Percentiles rank a stretch among this genome's conserved stretches.
Conservation (phyloP, 108 stramenopile genomes). For the Skeletonema marinoi region DNA sequence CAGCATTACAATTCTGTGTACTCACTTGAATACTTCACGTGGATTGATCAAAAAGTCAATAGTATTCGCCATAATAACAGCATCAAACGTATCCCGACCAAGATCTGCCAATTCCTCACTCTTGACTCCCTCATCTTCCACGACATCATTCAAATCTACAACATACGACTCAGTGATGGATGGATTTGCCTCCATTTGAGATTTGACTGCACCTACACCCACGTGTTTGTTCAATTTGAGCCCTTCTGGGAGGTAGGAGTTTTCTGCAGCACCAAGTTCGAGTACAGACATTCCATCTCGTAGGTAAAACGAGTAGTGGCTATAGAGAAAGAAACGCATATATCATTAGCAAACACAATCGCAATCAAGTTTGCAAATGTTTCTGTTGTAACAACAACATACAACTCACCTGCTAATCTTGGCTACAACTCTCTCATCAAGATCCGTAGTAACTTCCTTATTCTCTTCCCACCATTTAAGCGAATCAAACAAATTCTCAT, state of each 20-base stretch:
- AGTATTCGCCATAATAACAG: constrained; percentile 85
- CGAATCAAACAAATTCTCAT: constrained; percentile 52
- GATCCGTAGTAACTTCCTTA: constrained; percentile 60
- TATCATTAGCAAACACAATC: background rate
- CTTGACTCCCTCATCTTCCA: constrained; percentile 69
- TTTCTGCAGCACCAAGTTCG: constrained; percentile 84
- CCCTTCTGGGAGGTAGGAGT: constrained; percentile 80
- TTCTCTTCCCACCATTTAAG: constrained; percentile 74
- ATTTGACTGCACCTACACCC: constrained; percentile 67
- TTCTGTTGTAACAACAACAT: no score
- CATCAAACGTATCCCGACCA: constrained; percentile 72
- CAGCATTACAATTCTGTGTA: constrained; percentile 71
- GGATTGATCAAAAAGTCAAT: constrained; percentile 84
- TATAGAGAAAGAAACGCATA: constrained; percentile 11
- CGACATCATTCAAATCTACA: constrained; percentile 82
- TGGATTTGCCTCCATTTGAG: constrained; percentile 77
- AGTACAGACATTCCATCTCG: constrained; percentile 81
- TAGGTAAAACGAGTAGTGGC: constrained; percentile 82
- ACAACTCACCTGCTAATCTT: constrained; percentile 72
- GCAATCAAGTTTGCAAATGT: background rate
- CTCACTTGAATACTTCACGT: constrained; percentile 82
- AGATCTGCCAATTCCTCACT: constrained; percentile 63
- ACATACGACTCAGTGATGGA: constrained; percentile 69
- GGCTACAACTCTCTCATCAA: constrained; percentile 67
- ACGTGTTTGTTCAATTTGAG: constrained; percentile 73